Evolutionary conservation across 768 basidiomycete genomes (phyloP).

Genomic region (Termitomyces sp.): DNA sequence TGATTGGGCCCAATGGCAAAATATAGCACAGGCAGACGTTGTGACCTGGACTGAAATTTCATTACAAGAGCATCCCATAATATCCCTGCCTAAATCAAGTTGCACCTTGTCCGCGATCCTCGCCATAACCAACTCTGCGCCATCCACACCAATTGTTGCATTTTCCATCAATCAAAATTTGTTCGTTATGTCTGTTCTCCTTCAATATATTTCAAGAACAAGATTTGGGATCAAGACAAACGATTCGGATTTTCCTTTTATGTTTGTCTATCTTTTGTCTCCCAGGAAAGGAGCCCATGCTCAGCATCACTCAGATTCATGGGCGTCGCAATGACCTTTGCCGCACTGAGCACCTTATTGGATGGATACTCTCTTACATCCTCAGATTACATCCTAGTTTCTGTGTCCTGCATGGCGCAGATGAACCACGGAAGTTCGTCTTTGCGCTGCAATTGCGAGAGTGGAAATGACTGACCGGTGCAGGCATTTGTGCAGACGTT

Average conservation of each 20-base stretch:
- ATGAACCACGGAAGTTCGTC: constrained; percentile 3
- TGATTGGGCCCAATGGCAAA: neutral
- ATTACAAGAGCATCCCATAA: neutral
- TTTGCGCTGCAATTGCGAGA: neutral
- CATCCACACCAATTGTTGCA: neutral
- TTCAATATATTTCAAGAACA: neutral
- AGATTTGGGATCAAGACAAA: neutral
- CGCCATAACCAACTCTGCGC: neutral
- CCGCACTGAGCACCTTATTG: too few species aligned
- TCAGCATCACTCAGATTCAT: too few species aligned
- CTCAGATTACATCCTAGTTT: neutral
- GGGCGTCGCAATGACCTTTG: too few species aligned
- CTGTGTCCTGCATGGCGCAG: neutral
- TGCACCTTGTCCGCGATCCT: neutral
- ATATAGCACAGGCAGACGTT: neutral
- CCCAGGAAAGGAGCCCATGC: neutral
- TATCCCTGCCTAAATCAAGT: neutral
- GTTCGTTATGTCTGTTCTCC: neutral
- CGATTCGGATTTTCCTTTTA: neutral
- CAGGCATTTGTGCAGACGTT: constrained; percentile 29
- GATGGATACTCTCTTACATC: neutral
- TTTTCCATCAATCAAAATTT: neutral
- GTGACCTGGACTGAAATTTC: neutral
- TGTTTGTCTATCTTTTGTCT: neutral
- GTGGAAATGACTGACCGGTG: neutral